Percentiles rank a stretch among this genome's conserved stretches.
Conservation (phyloP, 2,329 filamentous ascomycete genomes). For the Alternaria dauci region DNA sequence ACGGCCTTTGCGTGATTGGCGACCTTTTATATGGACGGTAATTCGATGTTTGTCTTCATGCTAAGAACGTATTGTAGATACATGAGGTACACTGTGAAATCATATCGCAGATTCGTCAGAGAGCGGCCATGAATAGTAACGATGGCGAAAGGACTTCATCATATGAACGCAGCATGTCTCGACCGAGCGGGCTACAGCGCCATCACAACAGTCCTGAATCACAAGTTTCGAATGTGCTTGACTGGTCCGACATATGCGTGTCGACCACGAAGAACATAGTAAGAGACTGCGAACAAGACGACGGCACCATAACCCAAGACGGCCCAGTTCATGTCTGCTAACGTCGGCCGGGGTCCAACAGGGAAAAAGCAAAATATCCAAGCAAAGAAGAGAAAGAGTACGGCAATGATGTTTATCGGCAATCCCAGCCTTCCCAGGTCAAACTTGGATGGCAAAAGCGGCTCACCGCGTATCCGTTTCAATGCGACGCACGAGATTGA, state of each 20-base stretch:
- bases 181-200: neutral
- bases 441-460: constrained; percentile 56
- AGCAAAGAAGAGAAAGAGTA: constrained; percentile 52
- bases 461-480: constrained; percentile 54
- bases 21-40: neutral
- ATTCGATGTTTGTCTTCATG: neutral
- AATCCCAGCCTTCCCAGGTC: constrained; percentile 56
- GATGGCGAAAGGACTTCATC: neutral
- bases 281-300: constrained; percentile 53
- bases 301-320: constrained; percentile 53
- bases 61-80: neutral
- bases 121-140: neutral
- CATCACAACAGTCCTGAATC: neutral
- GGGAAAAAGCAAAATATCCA: constrained; percentile 58
- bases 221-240: constrained; percentile 21
- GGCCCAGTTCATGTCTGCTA: constrained; percentile 59
- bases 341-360: constrained; percentile 47
- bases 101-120: neutral
- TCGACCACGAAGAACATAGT: constrained; percentile 52
- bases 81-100: neutral
- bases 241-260: constrained; percentile 49
- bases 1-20: neutral
- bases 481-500: constrained; percentile 57
- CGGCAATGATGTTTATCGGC: constrained; percentile 52
- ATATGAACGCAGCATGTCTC: neutral